Base-by-base conservation (phyloP, 1,284 basidiomycete genomes). In the Melampsora americana region DNA sequence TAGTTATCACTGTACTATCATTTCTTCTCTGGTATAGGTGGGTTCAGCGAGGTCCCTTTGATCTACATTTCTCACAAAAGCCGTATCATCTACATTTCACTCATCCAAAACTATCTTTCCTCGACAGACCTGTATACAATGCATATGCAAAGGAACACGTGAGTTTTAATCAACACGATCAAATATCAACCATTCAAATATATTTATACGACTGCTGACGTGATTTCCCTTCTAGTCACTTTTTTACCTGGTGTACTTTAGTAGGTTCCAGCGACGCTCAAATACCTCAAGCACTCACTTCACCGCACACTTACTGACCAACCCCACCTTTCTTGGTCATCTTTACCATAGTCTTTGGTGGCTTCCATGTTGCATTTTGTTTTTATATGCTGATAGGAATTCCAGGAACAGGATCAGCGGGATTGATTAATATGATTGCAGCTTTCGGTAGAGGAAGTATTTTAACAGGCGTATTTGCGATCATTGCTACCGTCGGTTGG, bases 401-500 rank as follows among this genome's bases (percentile, higher is more conserved):
- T 78, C 82, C 81, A 20, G 90, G 91, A 77, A 96, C 95, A 59
- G 95, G 95, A 32, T 92, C 92, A 53, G 93, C 92, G 14, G 95
- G 96, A n/a, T 86, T 99, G 64, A 92, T 98, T 81, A 92, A 93
- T 83, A 77, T 50, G 32, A 78, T 79, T 35, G 42, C 76, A 20
- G 72, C 80, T 18, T 81, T 81, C 66, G 78, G 78, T 12, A 69
- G 78, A 71, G 82, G 82, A 12, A 80, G 82, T 65, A 85, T 91
- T 83, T 88, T 88, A 28, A 90, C 92, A 23, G 93, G 88, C 67
- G 86, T 94, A 67, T 86, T 97, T 69, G 89, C 91, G 62, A 85
- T 89, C 16, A 83, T 99, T 65, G 87, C 93, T 2, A 93, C 91
- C 9, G 86, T 90, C 42, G 93, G 93, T 39, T 99, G 96, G 93